Percentiles rank a stretch among this genome's conserved stretches.
phyloP scores from a whole-genome alignment of 208 protist genomes.

The Acanthamoeba sp. region DNA sequence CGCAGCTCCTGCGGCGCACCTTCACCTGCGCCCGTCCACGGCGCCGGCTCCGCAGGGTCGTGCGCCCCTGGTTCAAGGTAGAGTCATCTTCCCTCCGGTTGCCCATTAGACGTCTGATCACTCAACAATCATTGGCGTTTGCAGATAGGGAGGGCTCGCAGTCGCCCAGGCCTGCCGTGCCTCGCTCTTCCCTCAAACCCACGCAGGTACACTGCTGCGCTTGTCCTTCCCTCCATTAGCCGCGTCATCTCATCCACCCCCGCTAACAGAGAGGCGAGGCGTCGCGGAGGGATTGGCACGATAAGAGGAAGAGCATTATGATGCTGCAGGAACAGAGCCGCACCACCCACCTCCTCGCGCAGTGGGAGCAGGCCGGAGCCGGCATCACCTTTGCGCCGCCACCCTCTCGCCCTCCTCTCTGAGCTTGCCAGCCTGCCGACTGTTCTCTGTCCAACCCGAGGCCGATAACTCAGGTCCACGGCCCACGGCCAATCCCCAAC shows the following conservation, averaged over 20 bases:
- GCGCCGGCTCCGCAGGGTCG: background rate
- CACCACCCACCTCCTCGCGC: constrained; percentile 1
- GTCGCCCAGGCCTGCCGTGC: constrained; percentile 5
- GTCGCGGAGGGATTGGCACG: background rate
- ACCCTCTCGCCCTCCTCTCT: background rate
- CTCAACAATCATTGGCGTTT: no score
- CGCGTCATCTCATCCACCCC: background rate
- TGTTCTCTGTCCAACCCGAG: no score
- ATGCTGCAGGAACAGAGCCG: constrained; percentile 24
- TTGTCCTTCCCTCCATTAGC: background rate
- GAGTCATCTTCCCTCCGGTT: background rate
- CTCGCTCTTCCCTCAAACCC: background rate
- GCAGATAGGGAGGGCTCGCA: background rate
- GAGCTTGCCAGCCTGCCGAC: no score
- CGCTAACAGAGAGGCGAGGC: background rate
- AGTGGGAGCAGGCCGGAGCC: constrained; percentile 7
- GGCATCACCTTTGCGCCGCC: background rate
- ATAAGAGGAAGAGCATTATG: background rate
- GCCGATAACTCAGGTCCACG: no score
- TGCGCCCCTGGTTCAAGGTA: background rate
- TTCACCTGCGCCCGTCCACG: background rate
- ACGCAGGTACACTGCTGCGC: background rate
- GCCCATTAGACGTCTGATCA: no score
- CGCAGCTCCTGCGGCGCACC: background rate
- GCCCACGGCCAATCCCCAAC: no score